Base-by-base conservation (phyloP, 2,329 filamentous ascomycete genomes). In the Trichothecium roseum region DNA sequence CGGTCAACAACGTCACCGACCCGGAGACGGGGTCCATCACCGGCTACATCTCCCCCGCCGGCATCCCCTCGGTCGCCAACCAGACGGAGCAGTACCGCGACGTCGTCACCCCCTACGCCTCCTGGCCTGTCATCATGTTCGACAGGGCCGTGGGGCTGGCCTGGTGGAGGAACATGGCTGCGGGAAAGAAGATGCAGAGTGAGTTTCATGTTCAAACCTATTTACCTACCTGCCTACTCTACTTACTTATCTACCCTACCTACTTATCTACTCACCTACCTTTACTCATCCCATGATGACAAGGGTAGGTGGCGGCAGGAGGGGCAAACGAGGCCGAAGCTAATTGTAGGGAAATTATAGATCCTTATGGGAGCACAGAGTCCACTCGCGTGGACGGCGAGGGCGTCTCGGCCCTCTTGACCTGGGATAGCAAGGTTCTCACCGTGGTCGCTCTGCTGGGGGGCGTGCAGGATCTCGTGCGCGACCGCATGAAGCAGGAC, bases 181-280 rank as follows among this genome's bases (percentile, higher is more conserved):
- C 50, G 5, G 59, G 48, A 3, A 62, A 59, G 45, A 62, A 62
- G 45, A 63, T 64, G 60, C 61, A 64, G 36, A 64, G 59, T 60
- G 39, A 42, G 50, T n/a, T n/a, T n/a, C n/a, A n/a, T n/a, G n/a
- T n/a, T n/a, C n/a, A n/a, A n/a, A n/a, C n/a, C n/a, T n/a, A n/a
- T n/a, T n/a, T n/a, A n/a, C n/a, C n/a, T n/a, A n/a, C n/a, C n/a
- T n/a, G n/a, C n/a, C n/a, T n/a, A n/a, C n/a, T n/a, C n/a, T n/a
- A n/a, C n/a, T n/a, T n/a, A n/a, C n/a, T n/a, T n/a, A n/a, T n/a
- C n/a, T n/a, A n/a, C n/a, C n/a, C n/a, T n/a, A n/a, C n/a, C n/a
- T n/a, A n/a, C n/a, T n/a, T n/a, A n/a, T n/a, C n/a, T n/a, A n/a
- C n/a, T n/a, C n/a, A n/a, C n/a, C n/a, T n/a, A n/a, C n/a, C n/a